A percentile compares a stretch with the other conserved stretches of the same genome.
These are phyloP conservation scores for Annulohypoxylon truncatum DNA, from an alignment of 2,329 filamentous ascomycete genomes.

Conservation along the genomic window DNA sequence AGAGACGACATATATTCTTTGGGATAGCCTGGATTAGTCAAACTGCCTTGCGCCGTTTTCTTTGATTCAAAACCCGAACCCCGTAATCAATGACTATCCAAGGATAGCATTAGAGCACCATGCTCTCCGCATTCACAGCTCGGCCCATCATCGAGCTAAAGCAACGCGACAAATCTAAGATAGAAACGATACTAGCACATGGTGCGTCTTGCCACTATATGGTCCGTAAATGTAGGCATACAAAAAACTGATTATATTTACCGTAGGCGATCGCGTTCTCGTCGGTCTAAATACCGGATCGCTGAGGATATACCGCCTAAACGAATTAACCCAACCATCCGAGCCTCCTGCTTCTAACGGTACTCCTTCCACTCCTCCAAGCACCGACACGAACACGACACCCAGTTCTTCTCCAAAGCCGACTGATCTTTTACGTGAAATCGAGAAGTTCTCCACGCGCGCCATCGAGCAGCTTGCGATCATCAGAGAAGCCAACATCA, in stretches of 20 bases:
- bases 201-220: constrained; percentile 61
- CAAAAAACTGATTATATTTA: constrained; percentile 3
- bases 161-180: constrained; percentile 94
- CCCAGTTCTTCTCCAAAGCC: constrained; percentile 58
- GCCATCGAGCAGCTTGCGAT: constrained; percentile 94
- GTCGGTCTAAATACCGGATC: constrained; percentile 91
- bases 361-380: constrained; percentile 28
- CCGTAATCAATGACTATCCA: constrained; percentile 29
- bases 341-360: constrained; percentile 52
- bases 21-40: not conserved
- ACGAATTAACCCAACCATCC: constrained; percentile 65
- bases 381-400: constrained; percentile 42
- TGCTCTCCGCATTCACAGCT: constrained; percentile 98
- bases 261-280: constrained; percentile 83
- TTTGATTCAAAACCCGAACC: not conserved
- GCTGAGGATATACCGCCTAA: constrained; percentile 90
- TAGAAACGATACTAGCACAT: constrained; percentile 94
- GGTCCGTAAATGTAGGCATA: not conserved
- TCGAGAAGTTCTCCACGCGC: constrained; percentile 92
- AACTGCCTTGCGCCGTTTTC: not conserved
- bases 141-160: constrained; percentile 97
- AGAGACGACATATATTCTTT: not conserved
- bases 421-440: constrained; percentile 87
- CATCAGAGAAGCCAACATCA: constrained; percentile 92
- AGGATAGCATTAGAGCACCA: constrained; percentile 57